phyloP scores from a whole-genome alignment of 768 basidiomycete genomes.

The Porphyrellus cyaneotinctus region DNA sequence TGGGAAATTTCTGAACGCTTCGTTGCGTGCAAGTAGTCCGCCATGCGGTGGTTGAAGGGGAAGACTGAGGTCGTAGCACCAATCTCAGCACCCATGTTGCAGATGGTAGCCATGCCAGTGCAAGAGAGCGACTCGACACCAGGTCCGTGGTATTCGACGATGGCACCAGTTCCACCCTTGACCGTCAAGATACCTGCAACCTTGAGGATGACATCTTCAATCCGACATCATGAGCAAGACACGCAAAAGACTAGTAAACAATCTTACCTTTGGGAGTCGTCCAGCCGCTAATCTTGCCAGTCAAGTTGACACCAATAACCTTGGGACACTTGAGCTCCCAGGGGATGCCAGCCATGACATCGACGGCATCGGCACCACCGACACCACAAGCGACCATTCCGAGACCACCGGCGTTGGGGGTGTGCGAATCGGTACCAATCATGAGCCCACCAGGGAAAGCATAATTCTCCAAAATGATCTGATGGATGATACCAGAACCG shows the following conservation, averaged over 20 bases:
- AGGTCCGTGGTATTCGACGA: slow-evolving; percentile 94
- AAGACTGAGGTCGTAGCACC: slow-evolving; percentile 98
- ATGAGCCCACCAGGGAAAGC: slow-evolving; percentile 99
- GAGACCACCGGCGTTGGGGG: slow-evolving; percentile 98
- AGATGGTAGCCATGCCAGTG: slow-evolving; percentile 99
- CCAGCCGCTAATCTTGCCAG: slow-evolving; percentile 94
- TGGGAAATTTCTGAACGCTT: slow-evolving; percentile 82
- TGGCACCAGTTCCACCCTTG: slow-evolving; percentile 98
- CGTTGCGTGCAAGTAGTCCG: slow-evolving; percentile 90
- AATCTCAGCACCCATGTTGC: slow-evolving; percentile 99
- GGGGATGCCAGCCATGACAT: slow-evolving; percentile 96
- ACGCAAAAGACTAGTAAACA: not conserved
- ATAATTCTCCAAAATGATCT: slow-evolving; percentile 99
- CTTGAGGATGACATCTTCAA: slow-evolving; percentile 92
- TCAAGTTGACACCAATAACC: slow-evolving; percentile 96
- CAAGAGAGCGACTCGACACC: slow-evolving; percentile 95
- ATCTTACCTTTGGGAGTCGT: slow-evolving; percentile 89
- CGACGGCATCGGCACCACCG: slow-evolving; percentile 98
- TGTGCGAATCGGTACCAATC: slow-evolving; percentile 99
- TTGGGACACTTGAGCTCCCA: slow-evolving; percentile 99
- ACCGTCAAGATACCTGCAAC: slow-evolving; percentile 98
- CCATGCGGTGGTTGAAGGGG: slow-evolving; percentile 98
- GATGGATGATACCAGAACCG: slow-evolving; percentile 98
- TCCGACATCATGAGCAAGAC: slow-evolving; percentile 8
- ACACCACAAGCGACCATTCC: slow-evolving; percentile 99